Conservation (phyloP, 208 protist species). For the Naegleria gruberi region DNA sequence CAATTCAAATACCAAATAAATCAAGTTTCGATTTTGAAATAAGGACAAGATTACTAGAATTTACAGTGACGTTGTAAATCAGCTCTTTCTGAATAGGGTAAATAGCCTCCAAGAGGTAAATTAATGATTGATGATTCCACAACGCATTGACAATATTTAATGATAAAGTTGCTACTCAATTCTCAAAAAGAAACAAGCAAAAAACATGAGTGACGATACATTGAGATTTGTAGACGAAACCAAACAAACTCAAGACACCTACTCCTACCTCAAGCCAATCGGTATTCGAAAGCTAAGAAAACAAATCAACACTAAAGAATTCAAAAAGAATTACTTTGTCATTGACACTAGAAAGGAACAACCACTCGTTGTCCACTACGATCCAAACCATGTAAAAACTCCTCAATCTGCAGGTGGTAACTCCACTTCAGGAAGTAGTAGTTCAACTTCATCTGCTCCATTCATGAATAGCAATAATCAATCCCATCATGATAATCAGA, state of each 20-base stretch:
- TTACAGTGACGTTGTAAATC: too few species aligned
- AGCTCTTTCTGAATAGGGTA: background rate
- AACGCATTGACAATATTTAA: background rate
- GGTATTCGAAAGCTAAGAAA: background rate
- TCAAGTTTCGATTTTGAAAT: too few species aligned
- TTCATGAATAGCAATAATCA: background rate
- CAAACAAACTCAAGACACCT: background rate
- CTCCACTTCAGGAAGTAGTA: background rate
- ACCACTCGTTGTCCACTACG: background rate
- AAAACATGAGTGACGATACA: background rate
- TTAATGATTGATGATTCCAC: background rate
- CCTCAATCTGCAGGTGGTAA: background rate
- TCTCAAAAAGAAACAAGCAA: background rate
- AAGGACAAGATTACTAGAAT: too few species aligned
- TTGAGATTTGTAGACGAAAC: background rate
- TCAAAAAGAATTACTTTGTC: constrained; percentile 12
- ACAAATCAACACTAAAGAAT: background rate
- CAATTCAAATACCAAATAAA: too few species aligned
- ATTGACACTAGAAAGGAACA: background rate
- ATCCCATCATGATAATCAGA: too few species aligned
- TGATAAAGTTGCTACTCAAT: background rate
- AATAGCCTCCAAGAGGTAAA: background rate
- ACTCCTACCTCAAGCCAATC: background rate
- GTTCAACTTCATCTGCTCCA: background rate
- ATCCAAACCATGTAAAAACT: background rate